These are phyloP conservation scores for Thalassia testudinum DNA, from an alignment of 116 monocot species.

Conservation along the genomic window DNA sequence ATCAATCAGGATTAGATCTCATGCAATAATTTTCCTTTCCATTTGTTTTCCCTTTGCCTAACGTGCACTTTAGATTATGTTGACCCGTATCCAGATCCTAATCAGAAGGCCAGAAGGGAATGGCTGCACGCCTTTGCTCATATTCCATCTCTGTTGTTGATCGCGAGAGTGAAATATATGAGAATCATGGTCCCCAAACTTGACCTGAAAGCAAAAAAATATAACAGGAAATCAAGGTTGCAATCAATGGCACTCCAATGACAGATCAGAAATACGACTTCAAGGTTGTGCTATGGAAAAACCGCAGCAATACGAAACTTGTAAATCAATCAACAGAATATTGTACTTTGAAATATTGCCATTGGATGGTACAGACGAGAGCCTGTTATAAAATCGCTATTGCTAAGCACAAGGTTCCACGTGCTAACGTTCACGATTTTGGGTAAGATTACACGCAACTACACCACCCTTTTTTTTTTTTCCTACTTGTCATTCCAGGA, in stretches of 20 bases:
- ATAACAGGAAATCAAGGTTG: background rate
- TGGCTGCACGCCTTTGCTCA: background rate
- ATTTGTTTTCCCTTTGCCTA: too few relatives aligned
- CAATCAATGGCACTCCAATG: too few relatives aligned
- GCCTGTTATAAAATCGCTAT: background rate
- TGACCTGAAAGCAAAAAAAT: constrained; percentile 9
- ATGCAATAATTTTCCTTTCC: too few relatives aligned
- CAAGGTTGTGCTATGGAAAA: background rate
- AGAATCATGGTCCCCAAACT: constrained; percentile 34
- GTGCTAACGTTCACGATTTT: too few relatives aligned
- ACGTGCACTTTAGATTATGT: too few relatives aligned
- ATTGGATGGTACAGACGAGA: background rate
- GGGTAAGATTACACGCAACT: too few relatives aligned
- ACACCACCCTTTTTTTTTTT: too few relatives aligned
- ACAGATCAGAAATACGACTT: background rate
- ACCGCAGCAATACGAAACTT: background rate
- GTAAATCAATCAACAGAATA: background rate
- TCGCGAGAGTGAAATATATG: constrained; percentile 30
- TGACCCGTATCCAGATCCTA: too few relatives aligned
- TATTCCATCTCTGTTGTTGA: constrained; percentile 9
- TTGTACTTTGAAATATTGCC: too few relatives aligned
- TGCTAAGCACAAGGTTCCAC: background rate
- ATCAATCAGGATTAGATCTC: too few relatives aligned
- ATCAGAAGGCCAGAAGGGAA: too few relatives aligned
- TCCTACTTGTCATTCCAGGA: too few relatives aligned